A percentile compares a stretch with the other conserved stretches of the same genome.
Evolutionary conservation across 1,284 basidiomycete species (phyloP).

Genomic region (Kalmanozyma brasiliensis): DNA sequence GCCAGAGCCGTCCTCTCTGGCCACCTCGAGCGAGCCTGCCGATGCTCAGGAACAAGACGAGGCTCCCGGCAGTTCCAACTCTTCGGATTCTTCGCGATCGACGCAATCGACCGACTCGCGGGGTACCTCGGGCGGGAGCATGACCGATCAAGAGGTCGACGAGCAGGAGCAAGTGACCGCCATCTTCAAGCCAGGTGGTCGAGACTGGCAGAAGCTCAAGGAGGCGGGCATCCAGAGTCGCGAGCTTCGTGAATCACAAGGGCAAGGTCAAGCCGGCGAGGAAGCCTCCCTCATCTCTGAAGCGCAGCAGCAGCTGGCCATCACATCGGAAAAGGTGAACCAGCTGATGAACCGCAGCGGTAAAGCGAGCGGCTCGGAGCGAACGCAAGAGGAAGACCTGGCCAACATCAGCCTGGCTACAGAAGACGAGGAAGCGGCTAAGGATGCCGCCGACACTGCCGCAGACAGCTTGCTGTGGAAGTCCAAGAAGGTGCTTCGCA

Average conservation of each 20-base stretch:
- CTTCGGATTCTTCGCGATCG: conserved; percentile 43
- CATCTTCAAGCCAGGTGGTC: conserved; percentile 53
- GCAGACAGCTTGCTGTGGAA: conserved; percentile 63
- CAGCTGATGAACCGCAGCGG: conserved; percentile 51
- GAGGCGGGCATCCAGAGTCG: conserved; percentile 51
- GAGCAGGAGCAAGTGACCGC: conserved; percentile 59
- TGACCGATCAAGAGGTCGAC: conserved; percentile 44
- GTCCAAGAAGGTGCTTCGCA: conserved; percentile 68
- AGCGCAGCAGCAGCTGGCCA: conserved; percentile 46
- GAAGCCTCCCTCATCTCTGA: conserved; percentile 41
- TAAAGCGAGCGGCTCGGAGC: conserved; percentile 24
- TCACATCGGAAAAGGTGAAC: conserved; percentile 56
- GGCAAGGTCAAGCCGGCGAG: conserved; percentile 19
- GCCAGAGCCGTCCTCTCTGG: conserved; percentile 15
- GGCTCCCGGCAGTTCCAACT: conserved; percentile 28
- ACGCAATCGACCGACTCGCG: conserved; percentile 35
- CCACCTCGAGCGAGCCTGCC: conserved; percentile 4
- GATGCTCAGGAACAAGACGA: conserved; percentile 29
- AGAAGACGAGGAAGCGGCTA: conserved; percentile 41
- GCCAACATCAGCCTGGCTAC: conserved; percentile 50
- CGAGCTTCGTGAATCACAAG: conserved; percentile 47
- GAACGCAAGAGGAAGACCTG: conserved; percentile 54
- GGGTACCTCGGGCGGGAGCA: conserved; percentile 24
- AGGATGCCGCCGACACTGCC: conserved; percentile 42
- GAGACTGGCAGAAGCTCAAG: conserved; percentile 60